Evolutionary conservation across 805 yeast species (phyloP), one percentile per base, ranked within the genome.

Genomic region (Candida maris): DNA sequence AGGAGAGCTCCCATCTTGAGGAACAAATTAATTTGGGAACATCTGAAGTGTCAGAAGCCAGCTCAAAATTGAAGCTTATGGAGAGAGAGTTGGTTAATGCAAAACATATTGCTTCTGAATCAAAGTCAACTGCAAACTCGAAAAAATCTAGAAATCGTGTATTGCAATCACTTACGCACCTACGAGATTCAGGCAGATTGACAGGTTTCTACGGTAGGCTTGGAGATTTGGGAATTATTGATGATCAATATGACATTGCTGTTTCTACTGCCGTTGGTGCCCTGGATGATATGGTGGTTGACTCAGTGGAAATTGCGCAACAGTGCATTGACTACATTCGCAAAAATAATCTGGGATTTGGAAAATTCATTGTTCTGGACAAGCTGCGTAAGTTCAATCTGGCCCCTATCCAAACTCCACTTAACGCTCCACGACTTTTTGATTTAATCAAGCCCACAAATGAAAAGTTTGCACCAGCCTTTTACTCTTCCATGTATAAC

Each of bases 251-350:
- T 57, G 97, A 94, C 61, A 75, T 88, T 35, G 98, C 98, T 0
- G 78, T 93, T 6, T 88, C 97, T 0, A 93, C 97, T 0, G 97
- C 96, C 0, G 87, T 93, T 46, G 88, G 95, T 1, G 80, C 89
- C 6, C 67, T 93, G 39, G 95, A 91, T 56, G 91, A 94, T 44
- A 79, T 88, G 71, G 97, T 93, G 13, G 97, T 93, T 3, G 97
- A 88, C 32, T 67, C 77, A 0, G 81, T 75, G 13, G 80, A 74
- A 46, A 70, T 71, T 2, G 81, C 79, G 1, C 80, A 75, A 47
- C 63, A 65, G 18, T 75, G 80, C 54, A 83, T 93, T 37, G 91
- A 85, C 27, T 81, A 85, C 52, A 70, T 93, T 54, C 71, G 97
- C 39, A 80, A 80, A 52, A 83, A 84, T 49, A 79, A 79, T 42